These are phyloP conservation scores for Microstegium vimineum DNA, from an alignment of 176 grass and related monocot species.

Conservation along the genomic window DNA sequence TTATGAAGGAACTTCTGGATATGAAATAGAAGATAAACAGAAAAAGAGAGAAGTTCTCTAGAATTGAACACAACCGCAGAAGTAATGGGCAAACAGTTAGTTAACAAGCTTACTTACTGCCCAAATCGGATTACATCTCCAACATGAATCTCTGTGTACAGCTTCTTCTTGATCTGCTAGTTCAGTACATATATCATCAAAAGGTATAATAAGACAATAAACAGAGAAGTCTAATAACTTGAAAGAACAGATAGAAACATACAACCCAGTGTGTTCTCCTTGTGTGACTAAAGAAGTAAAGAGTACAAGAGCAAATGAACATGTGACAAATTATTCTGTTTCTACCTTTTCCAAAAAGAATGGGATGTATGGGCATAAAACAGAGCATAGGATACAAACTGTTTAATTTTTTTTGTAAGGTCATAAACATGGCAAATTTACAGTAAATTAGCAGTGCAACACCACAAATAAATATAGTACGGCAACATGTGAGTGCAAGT, in stretches of 20 bases:
- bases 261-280: background rate
- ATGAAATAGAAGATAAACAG: constrained; percentile 7
- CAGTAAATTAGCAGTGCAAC: background rate
- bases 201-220: background rate
- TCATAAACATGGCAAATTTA: background rate
- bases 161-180: constrained; percentile 72
- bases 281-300: background rate
- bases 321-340: background rate
- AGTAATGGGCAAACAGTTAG: background rate
- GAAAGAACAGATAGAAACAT: background rate
- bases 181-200: constrained; percentile 23
- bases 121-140: constrained; percentile 95
- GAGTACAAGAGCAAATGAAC: background rate
- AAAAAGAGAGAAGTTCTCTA: background rate
- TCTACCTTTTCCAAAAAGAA: background rate
- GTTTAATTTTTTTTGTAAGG: background rate
- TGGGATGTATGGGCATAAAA: background rate
- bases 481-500: background rate
- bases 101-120: constrained; percentile 67
- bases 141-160: constrained; percentile 77
- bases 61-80: background rate
- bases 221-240: background rate
- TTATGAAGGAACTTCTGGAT: background rate
- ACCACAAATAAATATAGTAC: background rate
- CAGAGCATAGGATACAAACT: background rate